Evolutionary conservation across 192 early-diverging fungal genomes (phyloP).

Genomic region (Coemansia sp.): DNA sequence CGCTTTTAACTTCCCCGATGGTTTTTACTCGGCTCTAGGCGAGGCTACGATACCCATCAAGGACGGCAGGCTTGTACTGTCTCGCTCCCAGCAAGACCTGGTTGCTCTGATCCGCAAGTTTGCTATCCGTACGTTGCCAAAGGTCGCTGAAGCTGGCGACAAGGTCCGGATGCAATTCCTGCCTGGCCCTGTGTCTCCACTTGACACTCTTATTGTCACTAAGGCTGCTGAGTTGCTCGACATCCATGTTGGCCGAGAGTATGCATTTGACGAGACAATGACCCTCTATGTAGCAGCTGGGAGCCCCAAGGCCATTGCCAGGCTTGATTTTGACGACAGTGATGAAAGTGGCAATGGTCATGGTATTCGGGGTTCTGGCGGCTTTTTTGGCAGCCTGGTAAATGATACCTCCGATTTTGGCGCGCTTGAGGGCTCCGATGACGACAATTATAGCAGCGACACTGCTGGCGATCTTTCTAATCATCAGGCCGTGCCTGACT

Average conservation of each 20-base stretch:
- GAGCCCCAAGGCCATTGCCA: constrained; percentile 37
- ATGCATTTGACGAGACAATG: constrained; percentile 42
- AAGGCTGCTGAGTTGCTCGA: constrained; percentile 39
- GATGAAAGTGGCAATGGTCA: constrained; percentile 18
- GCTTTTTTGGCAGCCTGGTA: constrained; percentile 6
- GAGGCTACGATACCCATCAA: constrained; percentile 40
- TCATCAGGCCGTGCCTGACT: constrained; percentile 54
- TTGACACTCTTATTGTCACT: constrained; percentile 41
- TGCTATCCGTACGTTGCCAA: constrained; percentile 44
- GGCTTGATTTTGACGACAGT: constrained; percentile 50
- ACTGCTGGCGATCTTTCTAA: background rate
- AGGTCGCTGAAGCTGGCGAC: constrained; percentile 23
- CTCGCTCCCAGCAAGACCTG: constrained; percentile 40
- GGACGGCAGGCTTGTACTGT: constrained; percentile 34
- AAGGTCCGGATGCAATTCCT: constrained; percentile 50
- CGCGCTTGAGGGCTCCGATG: constrained; percentile 33
- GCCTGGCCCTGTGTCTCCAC: constrained; percentile 32
- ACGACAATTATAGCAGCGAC: constrained; percentile 34
- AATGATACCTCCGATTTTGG: constrained; percentile 23
- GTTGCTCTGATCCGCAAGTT: constrained; percentile 43
- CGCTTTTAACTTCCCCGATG: constrained; percentile 19
- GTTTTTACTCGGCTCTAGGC: constrained; percentile 31
- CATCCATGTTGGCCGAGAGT: constrained; percentile 49
- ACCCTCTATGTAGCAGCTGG: constrained; percentile 47
- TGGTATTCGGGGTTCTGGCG: background rate